Percentiles rank a stretch among this genome's conserved stretches.
These are phyloP conservation scores for Fusarium illudens DNA, from an alignment of 2,329 filamentous ascomycete genomes.

Conservation along the genomic window DNA sequence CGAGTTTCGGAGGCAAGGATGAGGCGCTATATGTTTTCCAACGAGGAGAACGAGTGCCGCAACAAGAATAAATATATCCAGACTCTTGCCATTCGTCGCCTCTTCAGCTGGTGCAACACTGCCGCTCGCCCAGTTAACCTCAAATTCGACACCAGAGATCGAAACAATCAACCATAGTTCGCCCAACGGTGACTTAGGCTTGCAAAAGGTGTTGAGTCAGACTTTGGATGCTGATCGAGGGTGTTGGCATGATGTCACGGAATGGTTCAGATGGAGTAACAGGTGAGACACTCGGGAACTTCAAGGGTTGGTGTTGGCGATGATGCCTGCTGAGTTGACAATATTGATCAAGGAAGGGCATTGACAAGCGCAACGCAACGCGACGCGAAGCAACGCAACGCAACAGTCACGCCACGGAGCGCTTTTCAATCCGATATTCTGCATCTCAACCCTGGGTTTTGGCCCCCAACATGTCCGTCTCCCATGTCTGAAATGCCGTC, in stretches of 20 bases:
- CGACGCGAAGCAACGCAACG: neutral
- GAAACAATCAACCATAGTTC: neutral
- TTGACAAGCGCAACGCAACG: no score
- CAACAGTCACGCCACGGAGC: neutral
- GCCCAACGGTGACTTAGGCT: neutral
- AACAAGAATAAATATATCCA: constrained; percentile 17
- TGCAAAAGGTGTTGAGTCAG: neutral
- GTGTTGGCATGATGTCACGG: neutral
- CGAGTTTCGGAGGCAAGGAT: constrained; percentile 80
- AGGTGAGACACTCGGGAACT: neutral
- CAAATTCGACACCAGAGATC: neutral
- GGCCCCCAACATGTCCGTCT: neutral
- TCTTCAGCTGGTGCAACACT: neutral
- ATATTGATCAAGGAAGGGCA: neutral
- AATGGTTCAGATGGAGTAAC: neutral
- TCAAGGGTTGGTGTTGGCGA: neutral
- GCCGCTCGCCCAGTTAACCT: neutral
- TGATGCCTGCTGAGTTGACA: neutral
- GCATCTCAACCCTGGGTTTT: neutral
- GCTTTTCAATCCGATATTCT: neutral
- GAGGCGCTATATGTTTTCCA: constrained; percentile 77
- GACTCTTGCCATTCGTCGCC: neutral
- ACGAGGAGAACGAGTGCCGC: constrained; percentile 52
- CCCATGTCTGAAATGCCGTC: neutral
- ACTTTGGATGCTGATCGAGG: neutral